These are phyloP conservation scores for Limnanthes douglasii DNA, from an alignment of 345 rosid genomes.

Conservation along the genomic window DNA sequence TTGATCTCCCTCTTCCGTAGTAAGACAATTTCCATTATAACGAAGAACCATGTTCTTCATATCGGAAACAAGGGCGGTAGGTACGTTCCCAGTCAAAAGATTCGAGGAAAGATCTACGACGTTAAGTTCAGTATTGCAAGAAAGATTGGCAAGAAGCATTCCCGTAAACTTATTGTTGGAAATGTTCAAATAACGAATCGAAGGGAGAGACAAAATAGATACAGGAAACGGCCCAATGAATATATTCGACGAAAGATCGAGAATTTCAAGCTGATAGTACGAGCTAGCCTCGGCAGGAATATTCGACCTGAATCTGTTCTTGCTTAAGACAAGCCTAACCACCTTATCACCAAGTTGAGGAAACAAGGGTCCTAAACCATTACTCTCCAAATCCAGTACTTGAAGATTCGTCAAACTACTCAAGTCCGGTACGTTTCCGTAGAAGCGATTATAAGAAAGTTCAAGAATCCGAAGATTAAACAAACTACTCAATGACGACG, in stretches of 20 bases:
- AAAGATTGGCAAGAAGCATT: conserved; percentile 46
- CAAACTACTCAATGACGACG: conserved; percentile 43
- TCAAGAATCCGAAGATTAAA: conserved; percentile 65
- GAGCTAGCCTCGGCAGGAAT: conserved; percentile 43
- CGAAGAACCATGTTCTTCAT: conserved; percentile 26
- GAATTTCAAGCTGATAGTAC: conserved; percentile 57
- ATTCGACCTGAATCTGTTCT: conserved; percentile 75
- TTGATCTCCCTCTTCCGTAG: conserved; percentile 28
- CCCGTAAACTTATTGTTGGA: conserved; percentile 83
- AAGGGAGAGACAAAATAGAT: conserved; percentile 49
- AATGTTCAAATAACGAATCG: conserved; percentile 42
- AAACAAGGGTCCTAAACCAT: conserved; percentile 61
- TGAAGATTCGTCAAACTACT: conserved; percentile 66
- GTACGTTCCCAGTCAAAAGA: conserved; percentile 67
- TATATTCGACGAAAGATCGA: conserved; percentile 67
- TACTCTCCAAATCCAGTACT: conserved; percentile 75
- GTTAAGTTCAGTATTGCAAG: conserved; percentile 48
- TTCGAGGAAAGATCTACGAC: conserved; percentile 70
- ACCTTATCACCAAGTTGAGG: conserved; percentile 63
- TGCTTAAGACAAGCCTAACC: conserved; percentile 52
- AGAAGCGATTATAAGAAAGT: conserved; percentile 64
- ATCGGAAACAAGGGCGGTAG: conserved; percentile 38
- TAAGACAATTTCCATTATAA: conserved; percentile 59
- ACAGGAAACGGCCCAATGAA: conserved; percentile 73
- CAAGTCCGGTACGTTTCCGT: conserved; percentile 58